These are phyloP conservation scores for Antarctomyces pellizariae DNA, from an alignment of 495 filamentous ascomycete species.

Conservation along the genomic window DNA sequence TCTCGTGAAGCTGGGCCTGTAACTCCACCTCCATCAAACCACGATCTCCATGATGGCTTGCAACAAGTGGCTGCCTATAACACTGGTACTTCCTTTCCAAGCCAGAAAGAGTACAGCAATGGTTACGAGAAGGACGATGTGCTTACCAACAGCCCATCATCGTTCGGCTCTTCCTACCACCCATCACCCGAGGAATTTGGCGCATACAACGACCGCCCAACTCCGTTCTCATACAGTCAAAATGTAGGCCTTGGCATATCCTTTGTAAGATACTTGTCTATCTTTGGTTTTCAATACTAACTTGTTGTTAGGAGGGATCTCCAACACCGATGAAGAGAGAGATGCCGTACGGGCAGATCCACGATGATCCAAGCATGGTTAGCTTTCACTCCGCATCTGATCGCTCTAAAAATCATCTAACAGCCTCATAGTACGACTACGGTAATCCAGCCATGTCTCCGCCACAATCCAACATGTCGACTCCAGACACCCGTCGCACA, in stretches of 20 bases:
- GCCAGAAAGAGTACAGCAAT: conserved; percentile 9
- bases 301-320: conserved; percentile 10
- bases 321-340: conserved; percentile 5
- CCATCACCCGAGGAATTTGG: conserved; percentile 9
- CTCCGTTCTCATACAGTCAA: conserved; percentile 11
- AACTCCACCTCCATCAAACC: conserved; percentile 19
- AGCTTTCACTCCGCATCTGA: neutral
- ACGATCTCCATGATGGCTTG: conserved; percentile 20
- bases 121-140: too few species aligned
- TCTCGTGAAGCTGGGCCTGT: conserved; percentile 9
- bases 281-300: conserved; percentile 4
- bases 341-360: conserved; percentile 4
- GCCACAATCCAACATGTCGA: conserved; percentile 18
- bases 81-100: conserved; percentile 13
- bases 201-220: conserved; percentile 9
- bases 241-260: conserved; percentile 15
- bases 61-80: conserved; percentile 27
- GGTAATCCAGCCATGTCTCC: conserved; percentile 27
- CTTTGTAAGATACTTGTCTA: conserved; percentile 17
- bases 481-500: conserved; percentile 6
- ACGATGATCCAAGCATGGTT: neutral
- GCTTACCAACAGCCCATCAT: conserved; percentile 6
- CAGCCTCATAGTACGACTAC: conserved; percentile 13
- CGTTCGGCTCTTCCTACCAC: conserved; percentile 9
- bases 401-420: neutral